Percentiles rank a stretch among this genome's conserved stretches.
Conservation (phyloP, 2,329 filamentous ascomycete species). For the Alternaria metachromatica region DNA sequence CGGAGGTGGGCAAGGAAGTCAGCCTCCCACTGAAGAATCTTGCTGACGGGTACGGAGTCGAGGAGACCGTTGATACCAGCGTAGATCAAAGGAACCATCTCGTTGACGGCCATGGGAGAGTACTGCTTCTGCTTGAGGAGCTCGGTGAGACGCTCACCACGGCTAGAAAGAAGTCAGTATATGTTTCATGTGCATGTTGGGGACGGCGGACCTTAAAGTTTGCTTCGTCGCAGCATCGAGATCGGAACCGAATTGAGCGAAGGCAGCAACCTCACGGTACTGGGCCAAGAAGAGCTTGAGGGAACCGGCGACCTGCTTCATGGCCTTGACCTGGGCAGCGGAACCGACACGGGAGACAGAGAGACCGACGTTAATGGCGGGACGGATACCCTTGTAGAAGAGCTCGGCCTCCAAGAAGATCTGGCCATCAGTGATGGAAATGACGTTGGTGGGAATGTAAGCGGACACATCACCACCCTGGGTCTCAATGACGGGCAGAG, state of each 20-base stretch:
- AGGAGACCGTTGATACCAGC: constrained; percentile 98
- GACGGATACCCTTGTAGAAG: constrained; percentile 99
- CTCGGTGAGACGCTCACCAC: constrained; percentile 99
- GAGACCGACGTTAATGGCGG: constrained; percentile 99
- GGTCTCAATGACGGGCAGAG: constrained; percentile 93
- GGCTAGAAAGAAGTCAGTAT: constrained; percentile 47
- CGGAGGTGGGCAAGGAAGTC: constrained; percentile 94
- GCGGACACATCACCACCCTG: constrained; percentile 99
- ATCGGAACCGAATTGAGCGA: constrained; percentile 99
- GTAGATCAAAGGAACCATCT: constrained; percentile 99
- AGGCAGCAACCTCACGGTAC: constrained; percentile 99
- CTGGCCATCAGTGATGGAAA: constrained; percentile 98
- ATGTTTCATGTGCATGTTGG: too few relatives aligned
- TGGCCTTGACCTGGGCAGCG: constrained; percentile 99
- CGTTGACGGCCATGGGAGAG: constrained; percentile 96
- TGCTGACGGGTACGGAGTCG: constrained; percentile 85
- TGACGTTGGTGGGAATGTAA: constrained; percentile 99
- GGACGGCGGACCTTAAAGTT: constrained; percentile 64
- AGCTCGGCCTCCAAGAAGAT: constrained; percentile 99
- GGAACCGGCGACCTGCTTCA: constrained; percentile 99
- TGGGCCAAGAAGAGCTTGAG: constrained; percentile 99
- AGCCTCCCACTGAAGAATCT: constrained; percentile 91
- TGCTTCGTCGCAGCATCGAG: constrained; percentile 99
- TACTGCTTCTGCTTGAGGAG: constrained; percentile 99
- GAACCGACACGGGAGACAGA: constrained; percentile 99